Base-by-base conservation (phyloP, 2,329 filamentous ascomycete species). In the Ilyonectria destructans region DNA sequence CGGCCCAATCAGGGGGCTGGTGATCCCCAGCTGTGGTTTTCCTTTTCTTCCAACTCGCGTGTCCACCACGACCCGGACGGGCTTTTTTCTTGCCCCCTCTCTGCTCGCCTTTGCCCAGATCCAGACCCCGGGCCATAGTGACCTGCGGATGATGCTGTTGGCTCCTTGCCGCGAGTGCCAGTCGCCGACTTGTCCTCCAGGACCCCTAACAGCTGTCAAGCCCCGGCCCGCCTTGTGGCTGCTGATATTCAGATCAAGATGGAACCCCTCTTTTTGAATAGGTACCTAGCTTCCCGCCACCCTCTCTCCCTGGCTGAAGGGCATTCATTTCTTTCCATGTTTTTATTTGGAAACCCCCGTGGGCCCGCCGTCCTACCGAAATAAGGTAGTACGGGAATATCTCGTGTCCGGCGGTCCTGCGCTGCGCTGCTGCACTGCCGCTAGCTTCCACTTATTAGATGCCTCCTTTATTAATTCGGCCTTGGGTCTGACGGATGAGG, bases 1-100 rank as follows among this genome's bases (percentile, higher is more conserved):
- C 49, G 58, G 55, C 67, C 67, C 67, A 69, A 69, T 69, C 63
- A 69, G 67, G 62, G 59, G 57, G 63, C 48, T 62, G 58, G 62
- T 48, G 67, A 69, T 69, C 58, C 48, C 58, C 65, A 68, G 63
- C 40, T 63, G 55, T 49, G 37, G 55, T 35, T 60, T 63, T 56
- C 26, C 57, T 60, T 64, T 57, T 52, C 59, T 58, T 67, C 64
- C 51, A 66, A 66, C 64, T 66, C 64, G 58, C 58, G 64, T 62
- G 64, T 62, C 64, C 54, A 61, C 64, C 40, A 23, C 23, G n/a
- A 19, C 43, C 59, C 17, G 37, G 15, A 15, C 33, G 29, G 52
- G 45, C 37, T 46, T 55, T 59, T 55, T 48, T 46, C 23, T 37
- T 26, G 5, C 26, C 26, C 26, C 26, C 26, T 26, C 26, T 6